Evolutionary conservation across 768 basidiomycete species (phyloP), one percentile per base, ranked within the genome.

Genomic region (Rhodotorula diobovata): DNA sequence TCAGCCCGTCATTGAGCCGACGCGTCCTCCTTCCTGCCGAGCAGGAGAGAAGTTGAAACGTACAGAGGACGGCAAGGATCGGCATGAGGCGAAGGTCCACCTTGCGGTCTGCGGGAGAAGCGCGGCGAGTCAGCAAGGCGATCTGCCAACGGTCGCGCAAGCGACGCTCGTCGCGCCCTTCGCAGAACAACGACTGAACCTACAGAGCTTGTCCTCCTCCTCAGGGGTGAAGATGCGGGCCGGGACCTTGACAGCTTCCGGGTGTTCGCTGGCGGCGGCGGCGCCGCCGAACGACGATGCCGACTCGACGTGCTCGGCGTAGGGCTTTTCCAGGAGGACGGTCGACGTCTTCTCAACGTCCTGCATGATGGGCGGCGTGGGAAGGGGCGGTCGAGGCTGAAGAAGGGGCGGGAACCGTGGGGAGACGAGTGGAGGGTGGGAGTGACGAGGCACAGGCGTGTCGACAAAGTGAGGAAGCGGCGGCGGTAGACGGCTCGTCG

Each of bases 181-280:
- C n/a, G n/a, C n/a, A n/a, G n/a, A n/a, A n/a, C n/a, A n/a, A n/a
- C n/a, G n/a, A 15, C 6, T 12, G 6, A 18, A 43, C 41, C 14
- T 18, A 43, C 41, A 72, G 1, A 72, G 57, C 57, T 67, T 67
- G 51, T 72, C 63, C 66, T 72, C 71, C 62, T 72, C 71, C 28
- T 54, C 71, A 30, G 30, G 25, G 0, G 66, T 67, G 35, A 67
- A 57, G 2, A 56, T 39, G 16, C 66, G 50, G n/a, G 61, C 57
- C 0, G 71, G 71, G 3, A 34, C 51, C 53, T 63, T 57, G 20
- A 72, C 28, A 25, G 34, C 37, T 7, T 10, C 21, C 28, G 1
- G 14, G 23, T 50, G 23, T 11, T 50, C 48, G 32, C 21, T 63
- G 60, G n/a, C 48, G 55, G 23, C n/a, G 11, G 41, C 41, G 14